Conservation (phyloP, 75 land plant genomes). For the Pinus tabuliformis region DNA sequence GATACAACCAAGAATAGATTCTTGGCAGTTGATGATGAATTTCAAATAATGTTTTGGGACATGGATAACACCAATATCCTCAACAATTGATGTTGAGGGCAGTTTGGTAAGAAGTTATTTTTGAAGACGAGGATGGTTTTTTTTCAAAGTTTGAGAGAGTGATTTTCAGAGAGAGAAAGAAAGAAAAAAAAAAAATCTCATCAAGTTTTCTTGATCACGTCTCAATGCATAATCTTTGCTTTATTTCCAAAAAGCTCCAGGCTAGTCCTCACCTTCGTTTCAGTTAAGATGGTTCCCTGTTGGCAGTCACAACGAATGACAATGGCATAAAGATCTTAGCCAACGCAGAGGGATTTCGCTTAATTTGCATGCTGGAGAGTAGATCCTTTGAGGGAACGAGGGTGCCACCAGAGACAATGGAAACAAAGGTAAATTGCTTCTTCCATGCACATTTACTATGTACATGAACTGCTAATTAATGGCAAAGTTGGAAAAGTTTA, state of each 20-base stretch:
- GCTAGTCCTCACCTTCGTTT: slow-evolving; percentile 11
- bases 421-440: slow-evolving; percentile 22
- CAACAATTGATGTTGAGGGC: slow-evolving; percentile 5
- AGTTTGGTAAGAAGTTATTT: slow-evolving; percentile 7
- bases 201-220: too few species aligned
- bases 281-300: slow-evolving; percentile 27
- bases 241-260: too few species aligned
- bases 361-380: slow-evolving; percentile 18
- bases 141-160: too few species aligned
- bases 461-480: background rate
- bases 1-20: slow-evolving; percentile 40
- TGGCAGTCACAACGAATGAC: slow-evolving; percentile 32
- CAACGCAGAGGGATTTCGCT: slow-evolving; percentile 51
- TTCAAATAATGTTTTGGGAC: slow-evolving; percentile 49
- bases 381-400: too few species aligned
- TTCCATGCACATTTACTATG: background rate
- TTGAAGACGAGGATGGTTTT: too few species aligned
- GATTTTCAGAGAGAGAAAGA: too few species aligned
- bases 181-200: too few species aligned
- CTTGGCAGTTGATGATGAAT: slow-evolving; percentile 50
- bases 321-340: slow-evolving; percentile 18
- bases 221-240: too few species aligned
- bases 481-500: background rate
- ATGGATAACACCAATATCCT: slow-evolving; percentile 54
- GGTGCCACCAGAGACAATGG: too few species aligned